Conservation (phyloP, 768 basidiomycete genomes). For the Mycena olivaceomarginata region DNA sequence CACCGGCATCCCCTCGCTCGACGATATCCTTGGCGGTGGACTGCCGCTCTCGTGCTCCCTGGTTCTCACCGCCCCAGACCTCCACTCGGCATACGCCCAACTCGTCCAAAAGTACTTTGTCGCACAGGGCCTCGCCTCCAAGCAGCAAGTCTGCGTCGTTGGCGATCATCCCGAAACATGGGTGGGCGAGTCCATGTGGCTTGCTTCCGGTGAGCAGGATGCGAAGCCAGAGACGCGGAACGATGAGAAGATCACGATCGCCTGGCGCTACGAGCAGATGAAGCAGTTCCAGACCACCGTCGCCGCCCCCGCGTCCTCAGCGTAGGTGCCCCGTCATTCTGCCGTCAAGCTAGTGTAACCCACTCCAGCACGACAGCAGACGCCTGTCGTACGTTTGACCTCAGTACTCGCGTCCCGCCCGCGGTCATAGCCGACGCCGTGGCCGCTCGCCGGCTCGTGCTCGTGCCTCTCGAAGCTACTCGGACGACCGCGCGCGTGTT, state of each 20-base stretch:
- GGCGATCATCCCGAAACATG: slow-evolving; percentile 69
- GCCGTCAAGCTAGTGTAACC: slow-evolving; percentile 41
- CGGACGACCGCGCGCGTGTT: slow-evolving; percentile 47
- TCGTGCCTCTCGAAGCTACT: slow-evolving; percentile 47
- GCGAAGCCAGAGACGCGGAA: slow-evolving; percentile 63
- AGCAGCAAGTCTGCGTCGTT: slow-evolving; percentile 82
- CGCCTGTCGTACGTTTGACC: slow-evolving; percentile 84
- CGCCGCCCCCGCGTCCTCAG: slow-evolving; percentile 57
- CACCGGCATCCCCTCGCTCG: slow-evolving; percentile 93
- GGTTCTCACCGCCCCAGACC: slow-evolving; percentile 88
- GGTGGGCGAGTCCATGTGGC: slow-evolving; percentile 90
- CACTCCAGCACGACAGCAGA: slow-evolving; percentile 64
- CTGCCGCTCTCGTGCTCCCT: slow-evolving; percentile 88
- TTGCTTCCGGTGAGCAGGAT: slow-evolving; percentile 49
- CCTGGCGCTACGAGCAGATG: slow-evolving; percentile 98
- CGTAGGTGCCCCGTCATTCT: slow-evolving; percentile 52
- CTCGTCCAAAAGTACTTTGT: slow-evolving; percentile 92
- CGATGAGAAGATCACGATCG: slow-evolving; percentile 90
- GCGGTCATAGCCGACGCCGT: slow-evolving; percentile 67
- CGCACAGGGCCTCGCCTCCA: slow-evolving; percentile 87
- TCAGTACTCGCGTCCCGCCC: slow-evolving; percentile 77
- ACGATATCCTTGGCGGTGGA: slow-evolving; percentile 96
- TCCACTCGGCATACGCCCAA: slow-evolving; percentile 89
- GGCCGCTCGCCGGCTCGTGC: slow-evolving; percentile 60
- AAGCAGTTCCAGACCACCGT: slow-evolving; percentile 94